Evolutionary conservation across 73 alveolate species (phyloP), one percentile per base, ranked within the genome.

Genomic region (Urostyla sp.): DNA sequence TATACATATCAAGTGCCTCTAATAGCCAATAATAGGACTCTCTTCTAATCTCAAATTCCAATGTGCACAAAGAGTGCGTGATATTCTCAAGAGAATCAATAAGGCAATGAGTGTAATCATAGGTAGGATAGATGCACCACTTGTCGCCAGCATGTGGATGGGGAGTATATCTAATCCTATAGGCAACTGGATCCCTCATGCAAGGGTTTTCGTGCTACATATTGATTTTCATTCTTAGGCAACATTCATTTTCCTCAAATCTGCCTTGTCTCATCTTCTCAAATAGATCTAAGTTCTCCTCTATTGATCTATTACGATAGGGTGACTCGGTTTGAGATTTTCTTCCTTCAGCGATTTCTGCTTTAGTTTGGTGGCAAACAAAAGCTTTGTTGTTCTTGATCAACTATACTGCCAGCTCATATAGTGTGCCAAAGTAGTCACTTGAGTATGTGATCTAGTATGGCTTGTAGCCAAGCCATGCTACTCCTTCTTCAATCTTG

Each of bases 121-220:
- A 97, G 18, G 98, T 94, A 23, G 99, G 99, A 60, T 97, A 97
- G 49, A 97, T 93, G 74, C 99, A 97, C 99, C 99, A 97, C 66
- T 89, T 90, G 67, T 92, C 95, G 21, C 99, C 99, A 24, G 95
- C 98, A 90, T 97, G 99, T n/a, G 99, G 99, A 67, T 97, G 99
- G 16, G 98, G 96, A 6, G 90, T 94, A 81, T 89, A 97, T 86
- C 96, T 94, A 30, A 97, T 94, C 85, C 99, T 90, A 81, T 95
- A 97, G 44, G 98, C 98, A 30, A 96, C 99, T 23, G 98, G 99
- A 75, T 97, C 99, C 82, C 99, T 88, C 96, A 97, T 92, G 54
- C 96, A 85, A 53, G 99, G 98, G 66, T 97, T 97, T 30, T 86
- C 82, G 80, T 92, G 91, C 44, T 90, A 85, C 98, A 94, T 92